These are phyloP conservation scores for Marasmius oreades DNA, from an alignment of 1,284 basidiomycete species.

Conservation along the genomic window DNA sequence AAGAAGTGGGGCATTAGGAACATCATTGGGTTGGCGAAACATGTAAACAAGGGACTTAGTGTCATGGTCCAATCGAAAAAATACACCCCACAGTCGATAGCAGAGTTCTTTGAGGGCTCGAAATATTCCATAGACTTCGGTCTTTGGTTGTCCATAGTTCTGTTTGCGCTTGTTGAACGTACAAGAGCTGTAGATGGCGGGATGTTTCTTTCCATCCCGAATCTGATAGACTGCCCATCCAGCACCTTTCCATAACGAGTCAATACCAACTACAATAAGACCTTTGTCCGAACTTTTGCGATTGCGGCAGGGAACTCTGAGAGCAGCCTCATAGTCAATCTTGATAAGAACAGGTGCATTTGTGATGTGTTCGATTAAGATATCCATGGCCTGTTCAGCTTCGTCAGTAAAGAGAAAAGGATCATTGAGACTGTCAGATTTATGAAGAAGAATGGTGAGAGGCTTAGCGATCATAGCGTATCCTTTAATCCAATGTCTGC, in stretches of 20 bases:
- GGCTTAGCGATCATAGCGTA: constrained; percentile 30
- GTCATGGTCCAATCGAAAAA: constrained; percentile 32
- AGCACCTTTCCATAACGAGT: constrained; percentile 27
- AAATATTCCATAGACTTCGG: constrained; percentile 33
- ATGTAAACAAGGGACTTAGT: constrained; percentile 32
- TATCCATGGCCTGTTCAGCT: constrained; percentile 20
- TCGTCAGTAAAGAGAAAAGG: constrained; percentile 20
- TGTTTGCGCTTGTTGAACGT: constrained; percentile 29
- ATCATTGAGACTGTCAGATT: constrained; percentile 2
- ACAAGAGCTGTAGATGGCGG: constrained; percentile 27
- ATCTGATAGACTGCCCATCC: constrained; percentile 32
- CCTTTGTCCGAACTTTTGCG: constrained; percentile 21
- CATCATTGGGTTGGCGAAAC: constrained; percentile 29
- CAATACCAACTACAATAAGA: constrained; percentile 28
- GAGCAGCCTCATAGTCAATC: constrained; percentile 26
- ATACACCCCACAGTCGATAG: constrained; percentile 27
- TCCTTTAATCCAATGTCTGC: constrained; percentile 27
- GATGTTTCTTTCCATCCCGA: constrained; percentile 17
- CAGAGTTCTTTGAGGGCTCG: constrained; percentile 27
- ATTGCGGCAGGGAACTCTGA: constrained; percentile 3
- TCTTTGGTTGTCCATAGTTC: constrained; percentile 34
- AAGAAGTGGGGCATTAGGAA: constrained; percentile 30
- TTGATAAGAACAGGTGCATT: constrained; percentile 24
- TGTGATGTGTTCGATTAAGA: constrained; percentile 23
- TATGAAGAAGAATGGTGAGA: constrained; percentile 21